These are phyloP conservation scores for Aspergillus novofumigatus DNA, from an alignment of 2,329 filamentous ascomycete genomes.

Conservation along the genomic window DNA sequence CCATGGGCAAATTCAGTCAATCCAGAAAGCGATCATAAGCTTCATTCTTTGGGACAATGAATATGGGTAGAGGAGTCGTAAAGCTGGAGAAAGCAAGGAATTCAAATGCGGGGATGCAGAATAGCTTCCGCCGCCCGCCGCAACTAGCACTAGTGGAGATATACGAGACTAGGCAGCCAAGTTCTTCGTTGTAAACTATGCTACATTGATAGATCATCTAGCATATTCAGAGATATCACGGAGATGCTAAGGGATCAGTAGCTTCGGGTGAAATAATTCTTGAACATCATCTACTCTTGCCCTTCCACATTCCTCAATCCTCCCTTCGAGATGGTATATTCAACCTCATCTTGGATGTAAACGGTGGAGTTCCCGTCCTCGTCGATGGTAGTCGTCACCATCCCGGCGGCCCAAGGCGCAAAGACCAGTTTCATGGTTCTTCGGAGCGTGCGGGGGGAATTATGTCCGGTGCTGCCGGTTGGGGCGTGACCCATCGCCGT, in stretches of 20 bases:
- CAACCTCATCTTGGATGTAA: slow-evolving; percentile 39
- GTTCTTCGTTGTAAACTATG: background rate
- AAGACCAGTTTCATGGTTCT: slow-evolving; percentile 88
- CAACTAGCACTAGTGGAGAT: background rate
- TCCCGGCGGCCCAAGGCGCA: slow-evolving; percentile 65
- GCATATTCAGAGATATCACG: no score
- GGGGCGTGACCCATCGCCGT: no score
- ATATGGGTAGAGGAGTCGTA: background rate
- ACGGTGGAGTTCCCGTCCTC: slow-evolving; percentile 28
- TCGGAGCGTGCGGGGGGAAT: slow-evolving; percentile 42
- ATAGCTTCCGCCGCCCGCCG: background rate
- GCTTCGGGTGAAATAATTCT: background rate
- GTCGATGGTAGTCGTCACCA: slow-evolving; percentile 41
- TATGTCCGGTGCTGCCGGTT: background rate
- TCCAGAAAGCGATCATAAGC: background rate
- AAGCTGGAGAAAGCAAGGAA: background rate
- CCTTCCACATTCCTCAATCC: slow-evolving; percentile 42
- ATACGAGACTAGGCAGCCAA: background rate
- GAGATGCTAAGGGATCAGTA: background rate
- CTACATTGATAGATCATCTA: background rate
- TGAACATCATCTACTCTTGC: background rate
- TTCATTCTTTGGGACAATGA: background rate
- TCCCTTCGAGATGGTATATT: slow-evolving; percentile 71
- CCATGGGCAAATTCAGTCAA: background rate
- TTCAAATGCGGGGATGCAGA: background rate